These are phyloP conservation scores for Beta vulgaris DNA, from an alignment of 148 eudicot genomes.

Conservation along the genomic window DNA sequence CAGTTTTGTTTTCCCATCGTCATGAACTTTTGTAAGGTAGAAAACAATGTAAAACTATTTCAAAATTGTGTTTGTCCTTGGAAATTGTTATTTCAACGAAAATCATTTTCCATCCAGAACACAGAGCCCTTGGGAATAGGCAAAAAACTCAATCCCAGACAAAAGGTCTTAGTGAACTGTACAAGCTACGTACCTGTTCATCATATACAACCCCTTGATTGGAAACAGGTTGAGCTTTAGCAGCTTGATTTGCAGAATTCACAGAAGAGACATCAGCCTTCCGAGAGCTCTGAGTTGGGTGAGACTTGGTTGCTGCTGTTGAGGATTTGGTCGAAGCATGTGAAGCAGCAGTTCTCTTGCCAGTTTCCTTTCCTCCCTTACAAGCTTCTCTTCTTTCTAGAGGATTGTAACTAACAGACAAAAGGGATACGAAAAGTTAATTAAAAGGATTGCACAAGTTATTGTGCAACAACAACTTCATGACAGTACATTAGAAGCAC, in stretches of 20 bases:
- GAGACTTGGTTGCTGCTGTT: constrained; percentile 43
- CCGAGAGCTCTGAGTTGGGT: constrained; percentile 49
- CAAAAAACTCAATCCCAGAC: neutral
- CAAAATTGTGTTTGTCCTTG: too few species aligned
- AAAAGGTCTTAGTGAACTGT: neutral
- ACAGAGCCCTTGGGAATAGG: too few species aligned
- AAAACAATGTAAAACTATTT: too few species aligned
- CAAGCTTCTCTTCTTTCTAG: constrained; percentile 77
- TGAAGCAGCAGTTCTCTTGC: constrained; percentile 56
- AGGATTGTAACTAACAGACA: constrained; percentile 59
- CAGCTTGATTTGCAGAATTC: constrained; percentile 41
- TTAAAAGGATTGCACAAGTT: neutral
- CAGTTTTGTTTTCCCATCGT: too few species aligned
- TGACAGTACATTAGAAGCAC: neutral
- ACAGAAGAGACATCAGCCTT: constrained; percentile 45
- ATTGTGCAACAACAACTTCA: neutral
- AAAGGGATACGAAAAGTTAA: neutral
- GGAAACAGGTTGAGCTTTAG: constrained; percentile 56
- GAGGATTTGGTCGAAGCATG: constrained; percentile 49
- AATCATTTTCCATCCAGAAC: too few species aligned
- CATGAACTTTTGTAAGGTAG: too few species aligned
- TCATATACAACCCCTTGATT: constrained; percentile 46
- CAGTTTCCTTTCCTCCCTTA: constrained; percentile 65
- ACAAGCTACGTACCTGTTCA: constrained; percentile 49
- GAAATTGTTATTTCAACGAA: too few species aligned